phyloP scores from a whole-genome alignment of 2,329 filamentous ascomycete genomes.

The Microdochium paspali region DNA sequence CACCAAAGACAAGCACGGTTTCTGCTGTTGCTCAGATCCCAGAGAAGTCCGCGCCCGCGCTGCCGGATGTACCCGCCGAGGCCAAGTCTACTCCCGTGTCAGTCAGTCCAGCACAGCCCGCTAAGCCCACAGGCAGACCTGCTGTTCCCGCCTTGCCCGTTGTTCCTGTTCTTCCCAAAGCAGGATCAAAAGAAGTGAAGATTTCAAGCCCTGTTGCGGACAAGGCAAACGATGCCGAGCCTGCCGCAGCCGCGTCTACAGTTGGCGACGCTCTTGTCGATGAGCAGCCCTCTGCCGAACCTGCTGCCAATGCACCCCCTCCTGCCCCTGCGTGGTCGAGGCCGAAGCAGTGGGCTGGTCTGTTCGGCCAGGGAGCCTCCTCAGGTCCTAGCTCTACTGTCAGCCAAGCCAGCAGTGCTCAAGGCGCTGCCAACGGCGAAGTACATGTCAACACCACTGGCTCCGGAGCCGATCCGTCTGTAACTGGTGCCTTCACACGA shows the following conservation, averaged over 20 bases:
- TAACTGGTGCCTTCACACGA: slow-evolving; percentile 18
- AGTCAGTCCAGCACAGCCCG: neutral
- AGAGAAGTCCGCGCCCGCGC: neutral
- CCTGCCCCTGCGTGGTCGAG: neutral
- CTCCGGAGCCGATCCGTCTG: slow-evolving; percentile 18
- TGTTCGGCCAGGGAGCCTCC: neutral
- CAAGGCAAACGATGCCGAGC: neutral
- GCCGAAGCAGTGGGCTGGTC: neutral
- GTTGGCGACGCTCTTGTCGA: neutral
- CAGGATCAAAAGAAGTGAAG: neutral
- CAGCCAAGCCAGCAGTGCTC: neutral
- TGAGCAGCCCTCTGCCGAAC: neutral
- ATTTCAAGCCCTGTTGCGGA: neutral
- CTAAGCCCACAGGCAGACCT: neutral
- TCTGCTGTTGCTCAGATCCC: neutral
- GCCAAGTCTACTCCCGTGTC: neutral
- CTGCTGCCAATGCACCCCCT: neutral
- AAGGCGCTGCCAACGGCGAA: slow-evolving; percentile 16
- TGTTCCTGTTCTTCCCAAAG: neutral
- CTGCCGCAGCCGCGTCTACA: neutral
- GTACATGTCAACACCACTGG: slow-evolving; percentile 10
- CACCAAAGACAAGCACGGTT: neutral
- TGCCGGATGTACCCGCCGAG: neutral
- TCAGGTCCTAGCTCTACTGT: neutral
- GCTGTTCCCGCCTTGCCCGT: slow-evolving; percentile 1